Evolutionary conservation across 805 yeast genomes (phyloP).

Genomic region (Kodamaea nitidulidarum): DNA sequence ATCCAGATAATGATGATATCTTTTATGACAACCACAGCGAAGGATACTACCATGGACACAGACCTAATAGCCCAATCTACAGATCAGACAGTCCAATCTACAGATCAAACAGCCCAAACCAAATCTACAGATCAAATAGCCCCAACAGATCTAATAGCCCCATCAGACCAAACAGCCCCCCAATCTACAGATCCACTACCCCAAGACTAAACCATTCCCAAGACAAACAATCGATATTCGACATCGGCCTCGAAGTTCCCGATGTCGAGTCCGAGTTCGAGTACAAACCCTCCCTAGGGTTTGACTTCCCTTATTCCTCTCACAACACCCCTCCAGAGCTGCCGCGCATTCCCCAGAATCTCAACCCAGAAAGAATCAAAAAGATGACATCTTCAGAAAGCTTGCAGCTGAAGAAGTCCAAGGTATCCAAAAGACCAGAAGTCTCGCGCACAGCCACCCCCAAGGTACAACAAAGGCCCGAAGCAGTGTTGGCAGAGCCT

Average conservation of each 20-base stretch:
- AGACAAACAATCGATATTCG: background rate
- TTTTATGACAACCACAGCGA: background rate
- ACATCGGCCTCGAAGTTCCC: background rate
- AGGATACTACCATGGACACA: background rate
- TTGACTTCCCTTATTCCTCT: background rate
- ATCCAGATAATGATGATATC: conserved; percentile 2
- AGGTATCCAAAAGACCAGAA: background rate
- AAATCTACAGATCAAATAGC: too few species aligned
- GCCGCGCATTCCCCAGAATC: background rate
- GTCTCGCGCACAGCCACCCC: too few species aligned
- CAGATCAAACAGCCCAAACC: too few species aligned
- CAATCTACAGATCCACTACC: too few species aligned
- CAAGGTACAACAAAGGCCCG: too few species aligned
- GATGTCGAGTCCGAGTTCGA: conserved; percentile 2
- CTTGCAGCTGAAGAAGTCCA: background rate
- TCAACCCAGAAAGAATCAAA: background rate
- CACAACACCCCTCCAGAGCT: background rate
- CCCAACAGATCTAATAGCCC: too few species aligned
- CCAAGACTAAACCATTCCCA: too few species aligned
- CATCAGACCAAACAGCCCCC: too few species aligned
- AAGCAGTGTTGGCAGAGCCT: too few species aligned
- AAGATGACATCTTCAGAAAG: background rate
- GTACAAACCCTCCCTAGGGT: conserved; percentile 1
- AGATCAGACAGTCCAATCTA: too few species aligned
- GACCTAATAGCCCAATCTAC: too few species aligned